These are phyloP conservation scores for Podila horticola DNA, from an alignment of 192 early-diverging fungal genomes.

Conservation along the genomic window DNA sequence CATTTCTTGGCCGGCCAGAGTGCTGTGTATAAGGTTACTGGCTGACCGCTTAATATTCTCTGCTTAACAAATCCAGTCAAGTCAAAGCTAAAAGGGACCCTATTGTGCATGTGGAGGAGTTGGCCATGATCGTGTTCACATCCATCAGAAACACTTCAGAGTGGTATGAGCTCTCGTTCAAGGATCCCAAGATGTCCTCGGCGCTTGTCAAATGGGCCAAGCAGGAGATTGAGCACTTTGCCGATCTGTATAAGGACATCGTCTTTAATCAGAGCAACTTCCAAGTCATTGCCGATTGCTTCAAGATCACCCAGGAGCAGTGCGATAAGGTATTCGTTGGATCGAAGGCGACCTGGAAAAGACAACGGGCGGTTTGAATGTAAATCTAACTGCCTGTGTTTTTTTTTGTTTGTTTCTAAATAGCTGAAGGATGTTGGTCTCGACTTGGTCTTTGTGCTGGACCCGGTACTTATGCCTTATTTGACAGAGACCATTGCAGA, in stretches of 20 bases:
- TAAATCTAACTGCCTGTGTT: not conserved
- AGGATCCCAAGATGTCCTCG: constrained; percentile 88
- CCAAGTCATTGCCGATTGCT: constrained; percentile 85
- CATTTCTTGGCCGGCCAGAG: too few species aligned
- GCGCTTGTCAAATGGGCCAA: constrained; percentile 95
- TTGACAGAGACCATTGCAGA: constrained; percentile 73
- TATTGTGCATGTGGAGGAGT: constrained; percentile 82
- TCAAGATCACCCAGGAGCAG: constrained; percentile 80
- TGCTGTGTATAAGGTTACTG: too few species aligned
- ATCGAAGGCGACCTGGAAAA: not conserved
- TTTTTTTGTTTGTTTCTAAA: not conserved
- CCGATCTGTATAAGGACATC: constrained; percentile 87
- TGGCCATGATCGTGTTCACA: constrained; percentile 89
- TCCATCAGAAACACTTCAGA: constrained; percentile 95
- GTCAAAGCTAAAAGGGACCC: constrained; percentile 93
- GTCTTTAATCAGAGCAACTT: constrained; percentile 87
- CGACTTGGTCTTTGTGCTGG: constrained; percentile 86
- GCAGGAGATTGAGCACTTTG: constrained; percentile 86
- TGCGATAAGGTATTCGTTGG: constrained; percentile 70
- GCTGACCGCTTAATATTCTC: too few species aligned
- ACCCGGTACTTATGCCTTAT: constrained; percentile 82
- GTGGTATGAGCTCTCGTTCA: constrained; percentile 94
- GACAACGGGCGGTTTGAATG: not conserved
- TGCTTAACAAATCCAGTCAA: constrained; percentile 60
- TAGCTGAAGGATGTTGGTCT: constrained; percentile 87